Base-by-base conservation (phyloP, 192 early-diverging fungal genomes). In the Linnemannia elongata region DNA sequence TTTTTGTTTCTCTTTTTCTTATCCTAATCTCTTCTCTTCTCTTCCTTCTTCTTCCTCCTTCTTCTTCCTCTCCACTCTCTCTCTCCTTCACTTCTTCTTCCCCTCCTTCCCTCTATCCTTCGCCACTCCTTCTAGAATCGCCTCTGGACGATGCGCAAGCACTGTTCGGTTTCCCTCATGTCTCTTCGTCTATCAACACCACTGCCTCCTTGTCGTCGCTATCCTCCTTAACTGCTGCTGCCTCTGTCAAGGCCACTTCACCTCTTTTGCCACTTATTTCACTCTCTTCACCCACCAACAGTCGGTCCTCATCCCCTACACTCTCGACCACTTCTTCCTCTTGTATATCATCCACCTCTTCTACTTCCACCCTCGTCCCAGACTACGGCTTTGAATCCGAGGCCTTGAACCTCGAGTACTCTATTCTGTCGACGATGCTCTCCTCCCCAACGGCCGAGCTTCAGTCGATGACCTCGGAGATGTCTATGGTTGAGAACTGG, bases 361-460 rank as follows among this genome's bases (percentile, higher is more conserved):
- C 81, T 3, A 39, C 71, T 39, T 70, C 79, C 0, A 42, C 78
- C 22, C 35, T 69, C 22, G 27, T 77, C 10, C 84, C 73, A 7
- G 84, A 86, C 60, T 76, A 91, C 84, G 91, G 93, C 27, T 99
- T 99, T 93, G 96, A 95, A 49, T 99, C 98, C 7, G 96, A 96
- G 47, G 91, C 96, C 38, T 90, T 95, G 80, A 98, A 96, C 85
- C 92, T 97, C 33, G 98, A 99, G 87, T 97, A 97, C 83, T 93
- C 95, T n/a, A 94, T 98, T 70, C 88, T 98, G 35, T 96, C 96
- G 7, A 96, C 93, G 78, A 98, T 98, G 96, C 91, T 98, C 30
- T 88, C 92, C 42, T 88, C 89, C 15, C 81, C 87, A 0, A 76
- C 78, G 1, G 49, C 79, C 79, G 78, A 80, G 36, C 71, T 80